Evolutionary conservation across 768 basidiomycete genomes (phyloP).

Genomic region (Exsudoporus frostii): DNA sequence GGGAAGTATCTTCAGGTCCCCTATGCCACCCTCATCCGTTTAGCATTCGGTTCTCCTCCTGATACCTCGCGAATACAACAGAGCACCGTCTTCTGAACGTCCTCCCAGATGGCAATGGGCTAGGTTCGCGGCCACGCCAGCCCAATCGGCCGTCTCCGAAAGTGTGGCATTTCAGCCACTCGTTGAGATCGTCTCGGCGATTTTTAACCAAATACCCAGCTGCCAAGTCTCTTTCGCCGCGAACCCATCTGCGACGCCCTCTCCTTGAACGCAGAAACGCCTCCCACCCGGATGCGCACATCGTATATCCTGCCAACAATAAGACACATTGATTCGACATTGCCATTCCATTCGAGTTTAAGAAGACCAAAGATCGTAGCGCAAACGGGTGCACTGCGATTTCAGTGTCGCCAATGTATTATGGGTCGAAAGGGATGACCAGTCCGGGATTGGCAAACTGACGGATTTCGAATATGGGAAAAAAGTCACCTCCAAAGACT

Average conservation of each 20-base stretch:
- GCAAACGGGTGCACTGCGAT: slow-evolving; percentile 1
- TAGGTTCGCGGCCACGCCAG: too few species aligned
- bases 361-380: not conserved
- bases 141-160: not conserved
- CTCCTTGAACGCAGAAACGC: not conserved
- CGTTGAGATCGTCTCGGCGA: not conserved
- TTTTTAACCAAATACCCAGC: not conserved
- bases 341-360: slow-evolving; percentile 3
- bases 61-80: not conserved
- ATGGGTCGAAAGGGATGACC: not conserved
- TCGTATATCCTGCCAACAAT: not conserved
- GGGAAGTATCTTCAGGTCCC: not conserved
- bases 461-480: slow-evolving; percentile 14
- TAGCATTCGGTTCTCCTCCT: not conserved
- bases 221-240: not conserved
- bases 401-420: slow-evolving; percentile 3
- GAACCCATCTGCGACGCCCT: not conserved
- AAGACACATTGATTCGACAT: slow-evolving; percentile 11
- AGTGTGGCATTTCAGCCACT: not conserved
- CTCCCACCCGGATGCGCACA: slow-evolving; percentile 3
- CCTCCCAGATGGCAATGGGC: not conserved
- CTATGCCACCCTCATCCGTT: not conserved
- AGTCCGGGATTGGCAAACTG: not conserved
- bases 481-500: not conserved
- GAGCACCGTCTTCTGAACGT: not conserved